Base-by-base conservation (phyloP, 2,329 filamentous ascomycete species). In the Alternaria incomplexa region DNA sequence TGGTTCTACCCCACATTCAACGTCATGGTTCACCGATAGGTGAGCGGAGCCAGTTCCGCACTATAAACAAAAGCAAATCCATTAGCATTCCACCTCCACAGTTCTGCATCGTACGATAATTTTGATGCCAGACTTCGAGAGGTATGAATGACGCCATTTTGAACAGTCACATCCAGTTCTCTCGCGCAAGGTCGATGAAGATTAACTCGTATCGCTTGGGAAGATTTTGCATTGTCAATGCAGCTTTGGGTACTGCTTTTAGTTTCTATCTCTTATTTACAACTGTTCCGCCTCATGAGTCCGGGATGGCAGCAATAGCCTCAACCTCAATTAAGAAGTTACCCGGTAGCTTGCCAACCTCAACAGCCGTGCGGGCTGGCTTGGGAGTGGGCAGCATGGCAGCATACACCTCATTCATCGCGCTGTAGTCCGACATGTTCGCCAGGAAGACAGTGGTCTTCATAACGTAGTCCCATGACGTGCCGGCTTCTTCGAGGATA, bases 361-460 rank as follows among this genome's bases (percentile, higher is more conserved):
- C 65, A 6, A 77, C 68, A 6, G 74, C 72, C 15, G 75, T 77
- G 26, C 75, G 64, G 3, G 73, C 74, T 40, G 75, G 75, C 65
- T 77, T 78, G 0, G 74, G 75, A 5, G 55, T 60, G 0, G 74
- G 74, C 5, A 77, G 64, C 73, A 77, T 73, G 9, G 70, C 52
- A n/a, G 66, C 70, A 56, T 78, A 78, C 0, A 76, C 75, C 17
- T 68, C 70, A 36, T 78, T 78, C 75, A 78, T 78, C 5, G 75
- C 75, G 3, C 71, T 55, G 62, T 76, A 77, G 53, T 78, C 75
- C 43, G 64, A 68, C 73, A 78, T 77, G 44, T 73, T 71, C 25
- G 75, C 72, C 6, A 78, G 70, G 57, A 73, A 77, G 3, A 78
- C 73, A 3, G 74, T 78, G 6, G 71, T 76, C 54, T 78, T 77